Evolutionary conservation across 768 basidiomycete species (phyloP).

Genomic region (Leucocoprinus sp.): DNA sequence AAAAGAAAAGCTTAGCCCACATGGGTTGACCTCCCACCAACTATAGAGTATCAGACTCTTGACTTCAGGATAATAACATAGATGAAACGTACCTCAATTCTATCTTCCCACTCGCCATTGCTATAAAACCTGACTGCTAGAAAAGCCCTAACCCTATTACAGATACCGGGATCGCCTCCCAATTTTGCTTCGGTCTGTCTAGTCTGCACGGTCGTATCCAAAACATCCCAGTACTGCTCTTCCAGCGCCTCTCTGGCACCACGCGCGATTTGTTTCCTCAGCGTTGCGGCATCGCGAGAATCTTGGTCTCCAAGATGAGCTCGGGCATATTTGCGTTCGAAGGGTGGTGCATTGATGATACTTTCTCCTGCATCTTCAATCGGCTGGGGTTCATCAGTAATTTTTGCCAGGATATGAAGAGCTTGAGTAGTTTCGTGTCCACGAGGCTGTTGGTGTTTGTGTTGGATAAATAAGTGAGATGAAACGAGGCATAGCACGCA

Average conservation of each 20-base stretch:
- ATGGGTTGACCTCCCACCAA: conserved; percentile 80
- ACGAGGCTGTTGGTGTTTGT: conserved; percentile 28
- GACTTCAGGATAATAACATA: neutral
- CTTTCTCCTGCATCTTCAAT: conserved; percentile 75
- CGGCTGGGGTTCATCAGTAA: conserved; percentile 70
- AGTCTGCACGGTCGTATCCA: conserved; percentile 77
- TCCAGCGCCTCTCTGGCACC: conserved; percentile 81
- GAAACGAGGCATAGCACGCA: conserved; percentile 24
- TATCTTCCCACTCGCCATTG: conserved; percentile 79
- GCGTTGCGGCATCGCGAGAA: conserved; percentile 53
- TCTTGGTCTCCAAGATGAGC: conserved; percentile 65
- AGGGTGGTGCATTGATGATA: conserved; percentile 69
- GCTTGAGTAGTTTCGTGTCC: conserved; percentile 58
- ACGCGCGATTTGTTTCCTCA: conserved; percentile 66
- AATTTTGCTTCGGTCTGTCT: conserved; percentile 78
- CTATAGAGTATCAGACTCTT: conserved; percentile 25
- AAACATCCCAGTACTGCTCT: conserved; percentile 78
- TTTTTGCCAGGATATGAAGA: conserved; percentile 68
- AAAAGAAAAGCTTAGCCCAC: conserved; percentile 92
- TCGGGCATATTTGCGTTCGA: conserved; percentile 77
- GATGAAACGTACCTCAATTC: conserved; percentile 61
- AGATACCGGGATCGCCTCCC: conserved; percentile 85
- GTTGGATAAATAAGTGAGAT: neutral
- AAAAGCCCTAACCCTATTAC: conserved; percentile 87
- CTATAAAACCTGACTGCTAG: conserved; percentile 72